Evolutionary conservation across 305 asterid genomes (phyloP).

Genomic region (Fraxinus ornus): DNA sequence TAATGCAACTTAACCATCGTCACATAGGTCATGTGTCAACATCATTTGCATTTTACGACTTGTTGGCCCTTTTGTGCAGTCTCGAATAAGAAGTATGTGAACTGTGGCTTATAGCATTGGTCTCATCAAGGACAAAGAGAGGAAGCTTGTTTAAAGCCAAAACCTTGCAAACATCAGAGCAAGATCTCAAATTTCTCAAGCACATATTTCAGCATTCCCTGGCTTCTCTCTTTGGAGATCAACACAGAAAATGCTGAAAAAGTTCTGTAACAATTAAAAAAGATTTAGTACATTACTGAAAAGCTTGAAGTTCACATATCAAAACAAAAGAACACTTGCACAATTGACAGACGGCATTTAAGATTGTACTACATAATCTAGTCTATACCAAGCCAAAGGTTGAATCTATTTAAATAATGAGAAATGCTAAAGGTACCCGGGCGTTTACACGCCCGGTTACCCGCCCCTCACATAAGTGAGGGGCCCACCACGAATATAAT

Average conservation of each 20-base stretch:
- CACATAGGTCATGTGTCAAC: conserved; percentile 15
- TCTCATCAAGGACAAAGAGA: conserved; percentile 21
- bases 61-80: conserved; percentile 14
- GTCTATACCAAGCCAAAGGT: not conserved
- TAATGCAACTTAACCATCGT: conserved; percentile 34
- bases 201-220: conserved; percentile 34
- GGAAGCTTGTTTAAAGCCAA: conserved; percentile 20
- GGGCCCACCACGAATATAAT: no score
- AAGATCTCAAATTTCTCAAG: conserved; percentile 17
- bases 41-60: not conserved
- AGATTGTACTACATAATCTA: not conserved
- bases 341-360: not conserved
- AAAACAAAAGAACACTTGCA: not conserved
- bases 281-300: not conserved
- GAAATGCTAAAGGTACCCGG: no score
- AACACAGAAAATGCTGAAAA: conserved; percentile 7
- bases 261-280: conserved; percentile 15
- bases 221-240: conserved; percentile 16
- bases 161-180: conserved; percentile 19
- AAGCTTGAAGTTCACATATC: not conserved
- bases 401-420: no score
- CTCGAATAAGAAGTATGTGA: not conserved
- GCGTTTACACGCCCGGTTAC: no score
- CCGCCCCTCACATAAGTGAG: no score
- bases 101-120: conserved; percentile 18